A percentile compares a stretch with the other conserved stretches of the same genome.
phyloP scores from a whole-genome alignment of 805 yeast genomes.

The Yarrowia sp. region DNA sequence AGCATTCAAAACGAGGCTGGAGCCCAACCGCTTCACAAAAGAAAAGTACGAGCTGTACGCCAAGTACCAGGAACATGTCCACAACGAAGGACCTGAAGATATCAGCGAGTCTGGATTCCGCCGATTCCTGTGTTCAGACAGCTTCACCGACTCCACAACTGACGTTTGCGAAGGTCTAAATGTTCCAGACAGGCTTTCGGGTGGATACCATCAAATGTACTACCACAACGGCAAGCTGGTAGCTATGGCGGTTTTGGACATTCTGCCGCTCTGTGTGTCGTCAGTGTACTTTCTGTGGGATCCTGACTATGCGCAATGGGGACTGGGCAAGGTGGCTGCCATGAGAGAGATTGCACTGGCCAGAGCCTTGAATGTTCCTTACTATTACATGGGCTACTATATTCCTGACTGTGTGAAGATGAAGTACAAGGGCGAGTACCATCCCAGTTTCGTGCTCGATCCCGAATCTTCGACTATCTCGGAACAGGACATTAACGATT shows the following conservation, averaged over 20 bases:
- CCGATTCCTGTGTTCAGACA: slow-evolving; percentile 62
- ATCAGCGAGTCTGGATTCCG: slow-evolving; percentile 50
- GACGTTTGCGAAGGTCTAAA: neutral
- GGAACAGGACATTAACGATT: neutral
- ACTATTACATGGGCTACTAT: slow-evolving; percentile 78
- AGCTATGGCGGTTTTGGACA: slow-evolving; percentile 74
- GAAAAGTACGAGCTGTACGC: slow-evolving; percentile 55
- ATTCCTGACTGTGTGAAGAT: slow-evolving; percentile 77
- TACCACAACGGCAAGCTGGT: slow-evolving; percentile 60
- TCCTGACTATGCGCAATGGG: slow-evolving; percentile 66
- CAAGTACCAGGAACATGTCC: slow-evolving; percentile 70
- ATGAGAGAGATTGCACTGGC: slow-evolving; percentile 64
- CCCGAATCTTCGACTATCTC: slow-evolving; percentile 31
- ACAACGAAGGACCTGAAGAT: slow-evolving; percentile 52
- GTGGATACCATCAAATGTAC: slow-evolving; percentile 79
- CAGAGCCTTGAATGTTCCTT: slow-evolving; percentile 46
- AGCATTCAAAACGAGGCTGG: slow-evolving; percentile 41
- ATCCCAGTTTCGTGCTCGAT: slow-evolving; percentile 39
- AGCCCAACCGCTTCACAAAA: slow-evolving; percentile 49
- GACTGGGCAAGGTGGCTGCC: slow-evolving; percentile 77
- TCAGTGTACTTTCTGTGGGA: slow-evolving; percentile 89
- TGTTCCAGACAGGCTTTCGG: slow-evolving; percentile 37
- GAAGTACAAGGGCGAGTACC: slow-evolving; percentile 71
- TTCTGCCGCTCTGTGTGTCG: slow-evolving; percentile 66
- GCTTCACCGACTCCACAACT: neutral